Conservation (phyloP, 2,329 filamentous ascomycete species). For the Exophiala viscosa region DNA sequence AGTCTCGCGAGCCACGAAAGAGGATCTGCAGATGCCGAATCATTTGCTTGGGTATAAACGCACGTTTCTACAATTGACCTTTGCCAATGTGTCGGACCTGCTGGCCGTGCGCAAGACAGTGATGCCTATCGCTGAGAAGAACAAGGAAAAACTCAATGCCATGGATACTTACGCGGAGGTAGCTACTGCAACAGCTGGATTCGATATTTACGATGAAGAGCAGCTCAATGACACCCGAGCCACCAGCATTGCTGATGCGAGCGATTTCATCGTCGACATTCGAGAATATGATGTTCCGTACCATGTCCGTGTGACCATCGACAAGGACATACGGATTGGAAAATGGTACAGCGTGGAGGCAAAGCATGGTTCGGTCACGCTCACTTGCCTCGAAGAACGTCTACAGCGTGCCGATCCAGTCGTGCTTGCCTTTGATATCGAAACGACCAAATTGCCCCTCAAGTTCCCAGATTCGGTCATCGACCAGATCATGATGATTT, state of each 20-base stretch:
- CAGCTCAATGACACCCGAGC: conserved; percentile 75
- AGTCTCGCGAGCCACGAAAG: conserved; percentile 76
- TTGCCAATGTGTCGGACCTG: conserved; percentile 82
- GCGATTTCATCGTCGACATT: conserved; percentile 97
- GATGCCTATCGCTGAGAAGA: conserved; percentile 89
- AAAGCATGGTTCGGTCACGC: conserved; percentile 81
- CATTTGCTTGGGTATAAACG: conserved; percentile 87
- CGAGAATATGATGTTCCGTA: conserved; percentile 99
- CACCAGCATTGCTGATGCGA: conserved; percentile 79
- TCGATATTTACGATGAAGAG: conserved; percentile 94
- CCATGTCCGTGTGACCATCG: conserved; percentile 97
- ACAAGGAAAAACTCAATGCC: conserved; percentile 90
- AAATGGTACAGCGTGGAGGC: conserved; percentile 97
- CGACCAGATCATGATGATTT: conserved; percentile 99
- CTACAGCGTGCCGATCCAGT: conserved; percentile 89
- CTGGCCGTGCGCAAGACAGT: conserved; percentile 79
- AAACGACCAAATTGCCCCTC: conserved; percentile 89
- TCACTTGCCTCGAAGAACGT: conserved; percentile 81
- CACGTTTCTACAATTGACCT: conserved; percentile 81
- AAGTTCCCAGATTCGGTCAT: conserved; percentile 95
- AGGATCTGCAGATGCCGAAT: conserved; percentile 92
- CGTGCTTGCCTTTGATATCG: conserved; percentile 99
- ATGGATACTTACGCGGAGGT: conserved; percentile 99
- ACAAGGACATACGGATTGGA: conserved; percentile 91
- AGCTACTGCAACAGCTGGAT: conserved; percentile 73